Percentiles rank a stretch among this genome's conserved stretches.
Evolutionary conservation across 108 stramenopile species (phyloP).

Genomic region (Mayamaea pseudoterrestris): DNA sequence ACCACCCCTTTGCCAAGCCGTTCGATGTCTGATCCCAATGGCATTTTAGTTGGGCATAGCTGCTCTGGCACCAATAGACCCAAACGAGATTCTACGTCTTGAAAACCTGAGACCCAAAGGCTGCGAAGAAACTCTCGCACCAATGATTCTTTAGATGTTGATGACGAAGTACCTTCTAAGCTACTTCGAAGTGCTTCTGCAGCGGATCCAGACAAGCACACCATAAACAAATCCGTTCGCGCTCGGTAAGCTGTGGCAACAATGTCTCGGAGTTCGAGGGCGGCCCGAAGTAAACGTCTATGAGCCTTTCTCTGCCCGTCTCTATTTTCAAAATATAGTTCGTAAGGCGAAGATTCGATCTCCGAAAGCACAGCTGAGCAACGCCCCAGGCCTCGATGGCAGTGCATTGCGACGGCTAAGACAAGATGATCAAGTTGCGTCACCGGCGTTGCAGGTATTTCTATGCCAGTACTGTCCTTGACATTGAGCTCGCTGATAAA

Average conservation of each 20-base stretch:
- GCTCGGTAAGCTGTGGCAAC: slow-evolving; percentile 42
- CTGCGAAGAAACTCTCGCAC: slow-evolving; percentile 38
- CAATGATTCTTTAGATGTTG: slow-evolving; percentile 26
- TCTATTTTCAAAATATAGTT: slow-evolving; percentile 35
- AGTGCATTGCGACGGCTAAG: slow-evolving; percentile 55
- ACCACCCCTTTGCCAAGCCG: slow-evolving; percentile 12
- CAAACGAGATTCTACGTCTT: slow-evolving; percentile 23
- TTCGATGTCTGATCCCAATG: slow-evolving; percentile 9
- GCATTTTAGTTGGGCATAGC: slow-evolving; percentile 12
- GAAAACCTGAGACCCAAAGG: slow-evolving; percentile 45
- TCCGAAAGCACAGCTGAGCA: slow-evolving; percentile 50
- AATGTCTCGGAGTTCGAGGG: slow-evolving; percentile 53
- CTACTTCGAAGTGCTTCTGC: slow-evolving; percentile 33
- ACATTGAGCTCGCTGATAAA: slow-evolving; percentile 33
- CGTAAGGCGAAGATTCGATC: slow-evolving; percentile 37
- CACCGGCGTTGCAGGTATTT: slow-evolving; percentile 44
- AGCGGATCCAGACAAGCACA: slow-evolving; percentile 39
- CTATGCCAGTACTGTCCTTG: slow-evolving; percentile 52
- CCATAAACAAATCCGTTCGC: slow-evolving; percentile 40
- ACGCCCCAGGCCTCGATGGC: slow-evolving; percentile 56
- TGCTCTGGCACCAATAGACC: slow-evolving; percentile 32
- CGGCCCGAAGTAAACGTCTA: slow-evolving; percentile 37
- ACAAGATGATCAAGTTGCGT: slow-evolving; percentile 53
- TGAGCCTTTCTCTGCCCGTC: slow-evolving; percentile 35
- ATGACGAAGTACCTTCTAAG: slow-evolving; percentile 21